Percentiles rank a stretch among this genome's conserved stretches.
Evolutionary conservation across 1,284 basidiomycete genomes (phyloP).

Genomic region (Ustilago curta): DNA sequence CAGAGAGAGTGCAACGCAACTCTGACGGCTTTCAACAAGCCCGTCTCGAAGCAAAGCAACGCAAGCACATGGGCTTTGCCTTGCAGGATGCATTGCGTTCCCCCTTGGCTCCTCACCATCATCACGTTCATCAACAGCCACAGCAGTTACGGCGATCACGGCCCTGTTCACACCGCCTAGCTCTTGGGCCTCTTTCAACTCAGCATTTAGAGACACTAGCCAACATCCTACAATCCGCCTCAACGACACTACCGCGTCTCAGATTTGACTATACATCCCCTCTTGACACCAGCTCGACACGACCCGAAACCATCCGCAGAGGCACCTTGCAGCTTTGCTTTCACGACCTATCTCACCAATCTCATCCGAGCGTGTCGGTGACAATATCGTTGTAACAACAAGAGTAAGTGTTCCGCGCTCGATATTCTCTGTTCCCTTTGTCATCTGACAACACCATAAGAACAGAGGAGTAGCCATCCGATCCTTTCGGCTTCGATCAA

Average conservation of each 20-base stretch:
- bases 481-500: neutral
- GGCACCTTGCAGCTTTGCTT: too few relatives aligned
- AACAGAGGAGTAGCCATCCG: neutral
- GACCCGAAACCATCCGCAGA: neutral
- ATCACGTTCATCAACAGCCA: neutral
- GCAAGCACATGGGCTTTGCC: slow-evolving; percentile 4
- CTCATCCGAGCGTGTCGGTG: neutral
- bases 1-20: neutral
- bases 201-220: neutral
- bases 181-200: neutral
- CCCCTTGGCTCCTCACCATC: neutral
- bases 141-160: neutral
- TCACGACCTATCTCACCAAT: neutral
- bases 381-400: neutral
- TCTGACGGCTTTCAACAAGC: neutral
- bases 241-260: neutral
- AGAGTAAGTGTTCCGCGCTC: neutral
- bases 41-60: neutral
- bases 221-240: neutral
- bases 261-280: too few relatives aligned
- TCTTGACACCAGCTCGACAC: neutral
- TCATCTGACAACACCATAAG: neutral
- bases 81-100: slow-evolving; percentile 5
- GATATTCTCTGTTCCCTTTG: neutral
- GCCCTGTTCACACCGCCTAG: too few relatives aligned